Conservation (phyloP, 2,329 filamentous ascomycete species). For the Cercospora sp. region DNA sequence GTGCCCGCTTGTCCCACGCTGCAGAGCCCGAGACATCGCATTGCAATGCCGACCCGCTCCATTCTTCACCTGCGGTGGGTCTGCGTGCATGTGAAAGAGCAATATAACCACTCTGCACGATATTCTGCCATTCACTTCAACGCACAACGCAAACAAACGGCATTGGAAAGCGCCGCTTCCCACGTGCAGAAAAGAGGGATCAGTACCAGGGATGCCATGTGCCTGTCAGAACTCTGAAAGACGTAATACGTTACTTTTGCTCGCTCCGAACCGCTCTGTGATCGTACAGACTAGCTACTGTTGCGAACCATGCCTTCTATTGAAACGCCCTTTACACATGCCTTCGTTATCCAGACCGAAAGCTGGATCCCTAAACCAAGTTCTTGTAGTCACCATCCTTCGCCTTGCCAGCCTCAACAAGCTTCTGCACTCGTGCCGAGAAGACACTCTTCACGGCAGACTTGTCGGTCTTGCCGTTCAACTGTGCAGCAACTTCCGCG, state of each 20-base stretch:
- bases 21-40: not conserved
- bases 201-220: not conserved
- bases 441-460: constrained; percentile 85
- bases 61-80: not conserved
- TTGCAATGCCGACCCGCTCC: not conserved
- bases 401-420: constrained; percentile 79
- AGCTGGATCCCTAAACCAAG: constrained; percentile 27
- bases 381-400: constrained; percentile 79
- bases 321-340: not conserved
- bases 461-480: constrained; percentile 73
- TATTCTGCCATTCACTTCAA: not conserved
- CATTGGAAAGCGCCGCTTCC: not conserved
- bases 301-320: not conserved
- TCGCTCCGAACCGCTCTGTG: not conserved
- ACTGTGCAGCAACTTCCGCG: constrained; percentile 75
- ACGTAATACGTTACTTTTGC: not conserved
- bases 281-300: constrained; percentile 6
- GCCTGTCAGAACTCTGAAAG: constrained; percentile 1
- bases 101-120: not conserved
- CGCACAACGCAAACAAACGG: not conserved
- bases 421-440: constrained; percentile 71
- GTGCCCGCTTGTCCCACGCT: not conserved
- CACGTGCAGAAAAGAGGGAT: not conserved
- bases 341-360: not conserved
- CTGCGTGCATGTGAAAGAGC: not conserved